Percentiles rank a stretch among this genome's conserved stretches.
These are phyloP conservation scores for Fagopyrum esculentum DNA, from an alignment of 148 eudicot species.

Conservation along the genomic window DNA sequence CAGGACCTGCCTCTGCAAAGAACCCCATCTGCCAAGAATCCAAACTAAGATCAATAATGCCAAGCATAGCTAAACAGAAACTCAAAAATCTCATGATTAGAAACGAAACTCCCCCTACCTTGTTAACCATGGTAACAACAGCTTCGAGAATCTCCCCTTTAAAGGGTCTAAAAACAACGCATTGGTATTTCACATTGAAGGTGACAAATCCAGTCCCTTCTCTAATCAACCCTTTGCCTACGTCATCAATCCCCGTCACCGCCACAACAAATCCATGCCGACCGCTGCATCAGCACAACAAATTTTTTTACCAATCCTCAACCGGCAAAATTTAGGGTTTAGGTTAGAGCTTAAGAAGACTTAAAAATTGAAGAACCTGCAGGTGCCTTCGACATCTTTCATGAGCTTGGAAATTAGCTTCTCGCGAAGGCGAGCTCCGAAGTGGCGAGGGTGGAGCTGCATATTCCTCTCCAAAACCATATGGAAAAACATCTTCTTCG, in stretches of 20 bases:
- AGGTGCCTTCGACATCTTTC: slow-evolving; percentile 95
- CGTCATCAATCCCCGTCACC: slow-evolving; percentile 76
- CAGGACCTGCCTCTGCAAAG: slow-evolving; percentile 96
- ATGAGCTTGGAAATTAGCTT: slow-evolving; percentile 83
- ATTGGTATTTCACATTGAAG: slow-evolving; percentile 81
- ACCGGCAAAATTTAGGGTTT: background rate
- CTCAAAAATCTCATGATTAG: background rate
- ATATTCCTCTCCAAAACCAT: slow-evolving; percentile 81
- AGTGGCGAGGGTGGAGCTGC: slow-evolving; percentile 94
- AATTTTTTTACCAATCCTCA: background rate
- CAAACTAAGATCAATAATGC: background rate
- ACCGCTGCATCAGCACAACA: slow-evolving; percentile 39
- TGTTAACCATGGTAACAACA: slow-evolving; percentile 96
- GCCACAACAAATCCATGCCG: slow-evolving; percentile 93
- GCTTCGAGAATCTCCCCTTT: slow-evolving; percentile 93
- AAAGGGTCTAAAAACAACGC: slow-evolving; percentile 94
- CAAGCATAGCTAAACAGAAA: background rate
- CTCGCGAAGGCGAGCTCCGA: slow-evolving; percentile 80
- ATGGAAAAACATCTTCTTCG: slow-evolving; percentile 67
- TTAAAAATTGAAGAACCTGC: slow-evolving; percentile 46
- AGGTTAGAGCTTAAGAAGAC: background rate
- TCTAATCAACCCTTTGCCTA: slow-evolving; percentile 83
- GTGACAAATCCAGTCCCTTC: slow-evolving; percentile 96
- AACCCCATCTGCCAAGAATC: slow-evolving; percentile 77
- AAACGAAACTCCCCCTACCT: slow-evolving; percentile 32